These are phyloP conservation scores for Brassica cretica DNA, from an alignment of 345 rosid species.

Conservation along the genomic window DNA sequence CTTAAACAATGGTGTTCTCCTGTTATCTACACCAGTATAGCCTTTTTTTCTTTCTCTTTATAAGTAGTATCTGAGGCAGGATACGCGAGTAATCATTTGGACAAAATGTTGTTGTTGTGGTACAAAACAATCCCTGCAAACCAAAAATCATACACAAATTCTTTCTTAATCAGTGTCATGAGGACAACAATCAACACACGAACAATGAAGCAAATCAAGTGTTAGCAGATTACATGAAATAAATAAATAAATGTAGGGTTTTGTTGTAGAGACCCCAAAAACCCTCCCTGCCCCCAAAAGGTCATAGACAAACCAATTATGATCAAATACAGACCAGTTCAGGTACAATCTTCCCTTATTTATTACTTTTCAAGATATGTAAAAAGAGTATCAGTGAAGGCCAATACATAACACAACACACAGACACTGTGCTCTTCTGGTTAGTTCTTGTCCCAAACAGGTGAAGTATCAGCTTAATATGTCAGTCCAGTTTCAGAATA, in stretches of 20 bases:
- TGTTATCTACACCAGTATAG: slow-evolving; percentile 6
- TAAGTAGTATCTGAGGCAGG: slow-evolving; percentile 13
- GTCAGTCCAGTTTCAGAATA: slow-evolving; percentile 31
- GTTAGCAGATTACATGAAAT: background rate
- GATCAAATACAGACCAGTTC: background rate
- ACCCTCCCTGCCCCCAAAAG: slow-evolving; percentile 4
- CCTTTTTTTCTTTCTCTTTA: background rate
- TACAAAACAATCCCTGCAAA: slow-evolving; percentile 2
- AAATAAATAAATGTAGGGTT: slow-evolving; percentile 5
- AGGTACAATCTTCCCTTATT: slow-evolving; percentile 2
- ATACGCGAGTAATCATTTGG: background rate
- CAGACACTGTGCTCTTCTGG: slow-evolving; percentile 15
- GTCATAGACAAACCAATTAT: background rate
- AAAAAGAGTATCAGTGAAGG: slow-evolving; percentile 10
- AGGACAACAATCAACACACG: background rate
- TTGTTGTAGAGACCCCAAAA: slow-evolving; percentile 16
- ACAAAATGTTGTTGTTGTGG: background rate
- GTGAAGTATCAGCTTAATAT: slow-evolving; percentile 15
- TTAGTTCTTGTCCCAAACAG: slow-evolving; percentile 27
- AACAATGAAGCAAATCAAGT: background rate
- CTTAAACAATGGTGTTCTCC: background rate
- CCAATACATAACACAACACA: slow-evolving; percentile 25
- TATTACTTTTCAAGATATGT: background rate
- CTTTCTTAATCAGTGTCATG: background rate
- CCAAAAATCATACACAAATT: slow-evolving; percentile 2